These are phyloP conservation scores for Alternaria tenuissima DNA, from an alignment of 2,329 filamentous ascomycete genomes.

Conservation along the genomic window DNA sequence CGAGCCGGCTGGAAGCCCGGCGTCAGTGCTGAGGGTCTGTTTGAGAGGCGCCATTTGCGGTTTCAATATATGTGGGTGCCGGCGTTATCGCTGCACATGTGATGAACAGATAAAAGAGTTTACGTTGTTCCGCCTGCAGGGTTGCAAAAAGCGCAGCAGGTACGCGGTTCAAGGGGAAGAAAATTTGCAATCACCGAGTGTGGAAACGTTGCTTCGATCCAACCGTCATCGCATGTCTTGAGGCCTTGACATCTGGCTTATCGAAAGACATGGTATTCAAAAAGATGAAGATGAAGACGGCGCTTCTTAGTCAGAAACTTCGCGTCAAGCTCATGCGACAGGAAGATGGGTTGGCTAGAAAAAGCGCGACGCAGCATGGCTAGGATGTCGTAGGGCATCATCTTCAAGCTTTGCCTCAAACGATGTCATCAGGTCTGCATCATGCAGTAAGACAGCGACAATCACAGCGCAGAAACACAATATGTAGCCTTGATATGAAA, in stretches of 20 bases:
- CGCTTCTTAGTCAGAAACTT: background rate
- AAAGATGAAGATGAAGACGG: background rate
- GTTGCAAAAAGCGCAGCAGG: background rate
- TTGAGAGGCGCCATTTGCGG: slow-evolving; percentile 31
- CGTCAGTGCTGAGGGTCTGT: slow-evolving; percentile 28
- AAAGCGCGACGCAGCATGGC: background rate
- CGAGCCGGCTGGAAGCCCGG: slow-evolving; percentile 43
- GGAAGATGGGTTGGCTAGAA: background rate
- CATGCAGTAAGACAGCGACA: background rate
- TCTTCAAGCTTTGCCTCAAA: background rate
- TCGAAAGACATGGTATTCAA: background rate
- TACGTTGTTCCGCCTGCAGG: background rate
- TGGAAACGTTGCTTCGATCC: slow-evolving; percentile 5
- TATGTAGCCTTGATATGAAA: slow-evolving; percentile 65
- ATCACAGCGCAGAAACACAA: slow-evolving; percentile 9
- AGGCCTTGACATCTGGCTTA: background rate
- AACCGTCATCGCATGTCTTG: background rate
- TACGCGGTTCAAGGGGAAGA: background rate
- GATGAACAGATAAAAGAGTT: background rate
- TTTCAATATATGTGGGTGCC: background rate
- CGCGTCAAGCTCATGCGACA: background rate
- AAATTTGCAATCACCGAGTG: background rate
- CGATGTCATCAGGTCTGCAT: background rate
- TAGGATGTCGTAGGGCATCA: background rate
- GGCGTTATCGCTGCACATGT: background rate